These are phyloP conservation scores for Sinapis alba DNA, from an alignment of 441 rosid species.

Conservation along the genomic window DNA sequence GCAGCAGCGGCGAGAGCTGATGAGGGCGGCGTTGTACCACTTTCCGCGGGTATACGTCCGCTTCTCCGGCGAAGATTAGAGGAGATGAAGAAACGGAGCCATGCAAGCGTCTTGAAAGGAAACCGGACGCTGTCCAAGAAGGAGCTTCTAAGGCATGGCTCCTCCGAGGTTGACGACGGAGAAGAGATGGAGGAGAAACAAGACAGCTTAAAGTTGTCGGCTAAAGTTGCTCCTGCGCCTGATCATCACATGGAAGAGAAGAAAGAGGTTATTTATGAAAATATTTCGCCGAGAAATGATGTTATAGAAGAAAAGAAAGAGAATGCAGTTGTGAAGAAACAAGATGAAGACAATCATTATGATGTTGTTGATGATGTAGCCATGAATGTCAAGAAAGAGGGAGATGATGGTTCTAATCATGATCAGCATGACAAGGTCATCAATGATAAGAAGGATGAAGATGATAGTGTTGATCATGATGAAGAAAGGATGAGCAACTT, in stretches of 20 bases:
- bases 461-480: conserved; percentile 18
- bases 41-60: conserved; percentile 44
- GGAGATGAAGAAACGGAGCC: conserved; percentile 46
- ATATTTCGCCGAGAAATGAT: conserved; percentile 12
- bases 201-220: conserved; percentile 36
- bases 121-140: conserved; percentile 48
- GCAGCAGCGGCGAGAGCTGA: conserved; percentile 6
- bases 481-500: conserved; percentile 33
- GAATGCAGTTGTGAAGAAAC: conserved; percentile 5
- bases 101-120: conserved; percentile 38
- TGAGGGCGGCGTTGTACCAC: conserved; percentile 22
- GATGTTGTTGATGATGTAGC: not conserved
- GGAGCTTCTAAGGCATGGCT: conserved; percentile 51
- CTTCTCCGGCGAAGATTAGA: conserved; percentile 47
- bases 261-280: conserved; percentile 31
- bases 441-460: not conserved
- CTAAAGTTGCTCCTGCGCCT: conserved; percentile 41
- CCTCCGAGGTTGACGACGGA: conserved; percentile 14
- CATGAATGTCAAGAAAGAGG: conserved; percentile 7
- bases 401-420: not conserved
- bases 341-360: not conserved
- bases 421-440: conserved; percentile 14
- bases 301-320: conserved; percentile 21
- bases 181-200: conserved; percentile 40
- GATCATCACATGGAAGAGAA: conserved; percentile 30